Base-by-base conservation (phyloP, 495 filamentous ascomycete genomes). In the Massariosphaeria phaeospora region DNA sequence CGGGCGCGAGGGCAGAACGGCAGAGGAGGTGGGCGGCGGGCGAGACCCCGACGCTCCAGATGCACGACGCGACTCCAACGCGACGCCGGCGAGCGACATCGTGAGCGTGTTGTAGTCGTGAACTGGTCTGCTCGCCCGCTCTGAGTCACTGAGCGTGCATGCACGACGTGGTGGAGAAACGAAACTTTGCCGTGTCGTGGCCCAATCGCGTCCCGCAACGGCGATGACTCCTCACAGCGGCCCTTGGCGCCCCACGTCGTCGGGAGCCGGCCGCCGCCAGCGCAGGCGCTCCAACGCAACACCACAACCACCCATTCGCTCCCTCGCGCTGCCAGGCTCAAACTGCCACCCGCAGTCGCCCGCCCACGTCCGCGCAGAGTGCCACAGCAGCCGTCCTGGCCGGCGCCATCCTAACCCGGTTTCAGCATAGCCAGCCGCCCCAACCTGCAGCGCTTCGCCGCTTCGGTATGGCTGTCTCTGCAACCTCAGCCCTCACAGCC, bases 41-140 rank as follows among this genome's bases (percentile, higher is more conserved):
- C 40, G 41, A 55, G 57, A 60, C 57, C 57, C 57, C 44, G 49
- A 60, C 38, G 3, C 27, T 3, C 26, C 13, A 17, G 11, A 3
- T 2, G n/a, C 43, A 27, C 44, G 35, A 49, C 44, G 44, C 53
- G 53, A 8, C 15, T 4, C 7, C 49, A 45, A 60, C 49, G 44
- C 49, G 57, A 25, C 20, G 13, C 33, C 39, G 17, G 24, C 52
- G 55, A 59, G 55, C 13, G 55, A 40, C 52, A 52, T 59, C 47
- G 39, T 15, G 41, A 44, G 48, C 60, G 55, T 62, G 60, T 59
- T 63, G 59, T 63, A 63, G 55, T 55, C 55, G 60, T 48, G 60
- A 49, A 55, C 30, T 12, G 13, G 8, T 10, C 10, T 31, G 34
- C 20, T 20, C 23, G 55, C 23, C 31, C n/a, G n/a, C 33, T 40